These are phyloP conservation scores for Globisporangium spiculum DNA, from an alignment of 352 stramenopile genomes.

Conservation along the genomic window DNA sequence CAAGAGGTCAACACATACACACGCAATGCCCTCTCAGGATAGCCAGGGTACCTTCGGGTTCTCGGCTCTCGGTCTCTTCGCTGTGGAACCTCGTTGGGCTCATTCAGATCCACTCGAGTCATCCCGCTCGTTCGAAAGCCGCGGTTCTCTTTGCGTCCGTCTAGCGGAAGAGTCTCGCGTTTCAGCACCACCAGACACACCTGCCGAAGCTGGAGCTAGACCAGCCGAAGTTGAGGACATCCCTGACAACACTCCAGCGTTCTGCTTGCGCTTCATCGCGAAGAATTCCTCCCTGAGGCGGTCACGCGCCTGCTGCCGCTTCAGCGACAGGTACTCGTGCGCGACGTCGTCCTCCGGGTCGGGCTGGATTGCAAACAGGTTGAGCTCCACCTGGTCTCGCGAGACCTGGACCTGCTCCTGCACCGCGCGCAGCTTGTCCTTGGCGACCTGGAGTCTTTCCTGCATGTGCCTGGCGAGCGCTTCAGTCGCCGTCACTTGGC, in stretches of 20 bases:
- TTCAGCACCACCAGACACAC: background rate
- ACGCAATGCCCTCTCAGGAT: too few relatives aligned
- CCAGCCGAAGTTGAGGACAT: background rate
- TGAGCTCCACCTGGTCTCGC: constrained; percentile 6
- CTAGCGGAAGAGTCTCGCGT: background rate
- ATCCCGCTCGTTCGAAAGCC: background rate
- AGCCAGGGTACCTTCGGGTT: too few relatives aligned
- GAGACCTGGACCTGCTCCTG: background rate
- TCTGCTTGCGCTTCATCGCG: background rate
- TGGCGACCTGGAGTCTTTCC: background rate
- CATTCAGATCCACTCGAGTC: background rate
- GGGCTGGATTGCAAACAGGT: constrained; percentile 4
- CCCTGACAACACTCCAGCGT: background rate
- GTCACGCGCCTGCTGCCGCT: constrained; percentile 7
- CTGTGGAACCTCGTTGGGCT: too few relatives aligned
- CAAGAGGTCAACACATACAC: too few relatives aligned
- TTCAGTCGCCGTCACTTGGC: constrained; percentile 2
- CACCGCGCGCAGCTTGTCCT: background rate
- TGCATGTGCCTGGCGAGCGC: background rate
- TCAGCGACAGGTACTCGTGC: background rate
- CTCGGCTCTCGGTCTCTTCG: too few relatives aligned
- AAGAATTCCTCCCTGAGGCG: constrained; percentile 1
- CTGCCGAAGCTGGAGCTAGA: too few relatives aligned
- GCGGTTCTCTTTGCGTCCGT: background rate
- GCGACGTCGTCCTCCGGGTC: background rate